A percentile compares a stretch with the other conserved stretches of the same genome.
Evolutionary conservation across 352 stramenopile species (phyloP).

Genomic region (Phytophthora capsici): DNA sequence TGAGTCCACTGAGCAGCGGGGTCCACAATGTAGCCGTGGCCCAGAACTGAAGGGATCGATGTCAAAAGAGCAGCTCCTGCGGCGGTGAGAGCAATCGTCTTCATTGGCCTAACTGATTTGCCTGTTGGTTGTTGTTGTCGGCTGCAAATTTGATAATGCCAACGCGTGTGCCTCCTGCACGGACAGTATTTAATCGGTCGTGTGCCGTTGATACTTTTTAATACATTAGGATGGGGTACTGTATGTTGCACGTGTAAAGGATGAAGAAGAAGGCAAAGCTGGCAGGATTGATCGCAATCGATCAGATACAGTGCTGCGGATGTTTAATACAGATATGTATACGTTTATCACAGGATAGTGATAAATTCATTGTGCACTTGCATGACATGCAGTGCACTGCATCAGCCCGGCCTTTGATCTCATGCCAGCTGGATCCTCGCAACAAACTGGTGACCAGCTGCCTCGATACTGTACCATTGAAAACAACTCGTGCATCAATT

Average conservation of each 20-base stretch:
- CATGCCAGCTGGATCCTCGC: background rate
- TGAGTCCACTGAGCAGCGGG: conserved; percentile 42
- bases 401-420: background rate
- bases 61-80: conserved; percentile 21
- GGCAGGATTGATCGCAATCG: background rate
- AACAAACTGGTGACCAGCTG: background rate
- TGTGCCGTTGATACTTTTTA: background rate
- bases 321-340: too few species aligned
- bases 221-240: too few species aligned
- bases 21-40: conserved; percentile 52
- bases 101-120: conserved; percentile 23
- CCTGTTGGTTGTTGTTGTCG: conserved; percentile 1
- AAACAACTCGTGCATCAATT: too few species aligned
- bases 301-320: too few species aligned
- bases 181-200: background rate
- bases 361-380: background rate
- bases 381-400: background rate
- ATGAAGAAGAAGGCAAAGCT: conserved; percentile 12
- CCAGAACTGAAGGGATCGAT: conserved; percentile 18
- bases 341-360: background rate
- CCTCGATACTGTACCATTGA: conserved; percentile 3
- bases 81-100: conserved; percentile 26
- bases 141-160: conserved; percentile 34
- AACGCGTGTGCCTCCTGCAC: background rate
- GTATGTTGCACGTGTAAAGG: too few species aligned